A percentile compares a stretch with the other conserved stretches of the same genome.
phyloP scores from a whole-genome alignment of 2,329 filamentous ascomycete genomes.

The Aspergillus sp. region DNA sequence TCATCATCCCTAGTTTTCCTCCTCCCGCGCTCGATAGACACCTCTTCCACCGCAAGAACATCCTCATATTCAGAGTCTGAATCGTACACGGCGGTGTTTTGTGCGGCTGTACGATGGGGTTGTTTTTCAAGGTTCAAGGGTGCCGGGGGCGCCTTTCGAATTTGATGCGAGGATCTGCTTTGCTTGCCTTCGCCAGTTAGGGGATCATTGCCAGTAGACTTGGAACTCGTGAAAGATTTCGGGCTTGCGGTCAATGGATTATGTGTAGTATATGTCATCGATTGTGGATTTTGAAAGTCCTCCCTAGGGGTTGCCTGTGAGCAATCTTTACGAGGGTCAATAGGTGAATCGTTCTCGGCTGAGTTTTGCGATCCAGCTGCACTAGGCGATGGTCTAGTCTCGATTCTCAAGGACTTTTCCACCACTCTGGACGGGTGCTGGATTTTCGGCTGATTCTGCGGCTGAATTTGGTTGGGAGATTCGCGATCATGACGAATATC shows the following conservation, averaged over 20 bases:
- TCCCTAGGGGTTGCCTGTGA: neutral
- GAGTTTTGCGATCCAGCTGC: constrained; percentile 4
- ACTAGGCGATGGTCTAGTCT: neutral
- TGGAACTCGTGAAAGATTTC: constrained; percentile 15
- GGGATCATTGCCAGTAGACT: constrained; percentile 12
- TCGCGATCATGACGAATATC: neutral
- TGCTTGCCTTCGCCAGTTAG: constrained; percentile 12
- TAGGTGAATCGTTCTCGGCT: constrained; percentile 1
- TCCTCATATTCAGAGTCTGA: constrained; percentile 83
- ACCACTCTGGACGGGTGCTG: neutral
- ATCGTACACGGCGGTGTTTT: constrained; percentile 50
- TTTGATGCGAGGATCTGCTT: constrained; percentile 49
- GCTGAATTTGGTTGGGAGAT: neutral
- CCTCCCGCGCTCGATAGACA: constrained; percentile 63
- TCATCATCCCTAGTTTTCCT: constrained; percentile 85
- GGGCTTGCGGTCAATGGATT: constrained; percentile 12
- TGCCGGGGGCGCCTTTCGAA: constrained; percentile 78
- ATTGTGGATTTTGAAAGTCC: neutral
- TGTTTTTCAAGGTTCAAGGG: constrained; percentile 65
- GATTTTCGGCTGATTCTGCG: neutral
- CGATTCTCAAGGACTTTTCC: too few relatives aligned
- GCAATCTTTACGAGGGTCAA: neutral
- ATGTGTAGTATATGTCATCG: constrained; percentile 8
- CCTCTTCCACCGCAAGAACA: constrained; percentile 64
- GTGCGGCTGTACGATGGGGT: constrained; percentile 36